Evolutionary conservation across 2,329 filamentous ascomycete genomes (phyloP), one percentile per base, ranked within the genome.

Genomic region (Coniochaeta pulveracea): DNA sequence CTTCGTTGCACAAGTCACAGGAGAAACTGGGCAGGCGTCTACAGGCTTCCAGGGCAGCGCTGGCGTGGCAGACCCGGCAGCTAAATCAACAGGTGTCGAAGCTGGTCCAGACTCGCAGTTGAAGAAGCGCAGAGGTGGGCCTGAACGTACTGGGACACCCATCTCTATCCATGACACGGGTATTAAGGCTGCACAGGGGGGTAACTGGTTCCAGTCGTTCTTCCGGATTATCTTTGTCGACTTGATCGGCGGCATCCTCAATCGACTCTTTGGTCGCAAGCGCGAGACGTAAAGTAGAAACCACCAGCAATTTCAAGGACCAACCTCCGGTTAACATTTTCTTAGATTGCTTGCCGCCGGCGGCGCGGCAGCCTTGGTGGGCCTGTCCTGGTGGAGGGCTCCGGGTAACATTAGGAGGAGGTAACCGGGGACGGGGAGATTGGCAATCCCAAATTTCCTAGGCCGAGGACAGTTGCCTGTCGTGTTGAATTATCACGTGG

Each of bases 151-250:
- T 6, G 34, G 28, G 10, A 43, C 47, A 5, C 40, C 43, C 5
- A 37, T 36, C 18, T 47, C 48, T 6, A 37, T 40, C 15, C 41
- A 46, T 34, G 33, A 39, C 14, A 19, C 36, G 2, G 41, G 40
- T 9, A 35, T 46, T 8, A 36, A 46, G 10, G 41, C 35, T 6
- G 40, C 33, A 30, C 44, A 47, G 32, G 35, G 39, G 17, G 39
- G 39, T 10, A 40, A 43, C 28, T 57, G 57, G 60, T 41, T 62
- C 14, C 40, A 41, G 19, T 42, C 48, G 8, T 54, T 60, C 34
- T 42, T 60, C 30, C 47, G 42, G 19, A 38, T 55, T 4, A 32
- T 60, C 2, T 55, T 62, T 38, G 52, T 60, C 26, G 56, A 59
- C 32, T 57, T 54, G 50, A 47, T 62, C 10, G 55, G 58, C 3